These are phyloP conservation scores for Coniochaeta prunicola DNA, from an alignment of 2,329 filamentous ascomycete genomes.

Conservation along the genomic window DNA sequence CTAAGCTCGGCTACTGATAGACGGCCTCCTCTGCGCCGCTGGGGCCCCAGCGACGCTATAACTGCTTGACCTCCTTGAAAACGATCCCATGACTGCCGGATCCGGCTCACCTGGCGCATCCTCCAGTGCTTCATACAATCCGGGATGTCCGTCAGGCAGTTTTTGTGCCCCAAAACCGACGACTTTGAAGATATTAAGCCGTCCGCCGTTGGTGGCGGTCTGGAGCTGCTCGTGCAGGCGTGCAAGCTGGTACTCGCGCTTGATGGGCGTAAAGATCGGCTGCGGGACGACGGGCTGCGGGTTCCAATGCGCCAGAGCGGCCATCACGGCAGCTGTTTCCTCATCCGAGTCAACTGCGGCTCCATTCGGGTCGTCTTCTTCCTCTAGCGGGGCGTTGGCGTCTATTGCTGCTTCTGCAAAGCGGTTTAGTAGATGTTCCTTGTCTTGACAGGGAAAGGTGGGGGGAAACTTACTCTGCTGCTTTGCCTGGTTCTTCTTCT, in stretches of 20 bases:
- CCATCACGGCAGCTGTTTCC: slow-evolving; percentile 85
- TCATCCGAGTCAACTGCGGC: slow-evolving; percentile 90
- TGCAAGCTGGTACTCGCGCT: slow-evolving; percentile 54
- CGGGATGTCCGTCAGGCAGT: slow-evolving; percentile 41
- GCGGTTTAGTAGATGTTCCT: slow-evolving; percentile 9
- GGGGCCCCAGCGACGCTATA: slow-evolving; percentile 27
- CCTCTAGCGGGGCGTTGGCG: slow-evolving; percentile 83
- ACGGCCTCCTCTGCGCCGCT: slow-evolving; percentile 34
- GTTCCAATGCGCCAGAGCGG: slow-evolving; percentile 65
- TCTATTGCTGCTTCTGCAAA: slow-evolving; percentile 80
- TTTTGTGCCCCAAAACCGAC: slow-evolving; percentile 48
- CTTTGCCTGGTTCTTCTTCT: slow-evolving; percentile 98
- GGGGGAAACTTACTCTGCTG: slow-evolving; percentile 76
- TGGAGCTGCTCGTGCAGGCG: slow-evolving; percentile 59
- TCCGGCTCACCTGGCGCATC: slow-evolving; percentile 55
- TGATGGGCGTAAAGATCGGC: slow-evolving; percentile 52
- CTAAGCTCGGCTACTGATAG: slow-evolving; percentile 40
- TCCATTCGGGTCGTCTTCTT: slow-evolving; percentile 73
- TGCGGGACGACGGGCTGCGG: slow-evolving; percentile 72
- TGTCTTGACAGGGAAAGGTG: not conserved
- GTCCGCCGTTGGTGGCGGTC: slow-evolving; percentile 58
- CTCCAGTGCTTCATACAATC: slow-evolving; percentile 35
- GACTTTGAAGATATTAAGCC: slow-evolving; percentile 58
- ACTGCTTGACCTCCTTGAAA: slow-evolving; percentile 34
- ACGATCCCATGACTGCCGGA: slow-evolving; percentile 26